These are phyloP conservation scores for Beauveria asiatica DNA, from an alignment of 2,329 filamentous ascomycete species.

Conservation along the genomic window DNA sequence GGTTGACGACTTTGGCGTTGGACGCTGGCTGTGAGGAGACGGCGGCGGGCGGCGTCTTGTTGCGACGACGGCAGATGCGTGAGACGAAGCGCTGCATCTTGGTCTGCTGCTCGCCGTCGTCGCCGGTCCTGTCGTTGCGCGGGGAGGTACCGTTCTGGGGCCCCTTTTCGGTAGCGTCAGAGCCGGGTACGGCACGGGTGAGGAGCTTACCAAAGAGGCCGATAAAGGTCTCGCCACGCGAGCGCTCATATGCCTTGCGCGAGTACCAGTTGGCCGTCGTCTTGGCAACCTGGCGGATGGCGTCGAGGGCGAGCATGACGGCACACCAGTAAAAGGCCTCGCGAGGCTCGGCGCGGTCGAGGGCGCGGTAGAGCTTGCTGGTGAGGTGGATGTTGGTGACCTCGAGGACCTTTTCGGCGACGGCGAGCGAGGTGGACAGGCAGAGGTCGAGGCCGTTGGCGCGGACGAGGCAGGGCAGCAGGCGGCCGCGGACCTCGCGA, in stretches of 20 bases:
- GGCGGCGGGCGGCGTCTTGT: slow-evolving; percentile 18
- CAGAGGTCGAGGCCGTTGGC: slow-evolving; percentile 75
- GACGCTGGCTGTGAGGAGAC: slow-evolving; percentile 52
- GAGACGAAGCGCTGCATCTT: slow-evolving; percentile 14
- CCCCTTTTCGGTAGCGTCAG: slow-evolving; percentile 28
- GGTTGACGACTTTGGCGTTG: slow-evolving; percentile 83
- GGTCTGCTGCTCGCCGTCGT: background rate
- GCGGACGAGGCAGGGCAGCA: slow-evolving; percentile 58
- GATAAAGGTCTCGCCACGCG: slow-evolving; percentile 57
- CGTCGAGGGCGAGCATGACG: slow-evolving; percentile 27
- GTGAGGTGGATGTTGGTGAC: slow-evolving; percentile 31
- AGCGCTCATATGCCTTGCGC: slow-evolving; percentile 76
- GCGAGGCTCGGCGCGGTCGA: slow-evolving; percentile 21
- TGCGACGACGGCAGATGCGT: slow-evolving; percentile 16
- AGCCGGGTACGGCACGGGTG: slow-evolving; percentile 34
- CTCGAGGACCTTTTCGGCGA: slow-evolving; percentile 39
- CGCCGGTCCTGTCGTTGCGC: background rate
- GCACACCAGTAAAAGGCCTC: slow-evolving; percentile 29
- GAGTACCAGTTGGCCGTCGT: slow-evolving; percentile 61
- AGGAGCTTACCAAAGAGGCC: slow-evolving; percentile 29
- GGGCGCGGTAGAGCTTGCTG: slow-evolving; percentile 26
- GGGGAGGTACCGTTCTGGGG: slow-evolving; percentile 14
- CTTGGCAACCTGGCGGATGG: slow-evolving; percentile 25
- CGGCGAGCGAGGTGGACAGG: slow-evolving; percentile 54
- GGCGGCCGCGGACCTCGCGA: slow-evolving; percentile 60